Evolutionary conservation across 768 basidiomycete genomes (phyloP).

Genomic region (Lentinula guzmanii): DNA sequence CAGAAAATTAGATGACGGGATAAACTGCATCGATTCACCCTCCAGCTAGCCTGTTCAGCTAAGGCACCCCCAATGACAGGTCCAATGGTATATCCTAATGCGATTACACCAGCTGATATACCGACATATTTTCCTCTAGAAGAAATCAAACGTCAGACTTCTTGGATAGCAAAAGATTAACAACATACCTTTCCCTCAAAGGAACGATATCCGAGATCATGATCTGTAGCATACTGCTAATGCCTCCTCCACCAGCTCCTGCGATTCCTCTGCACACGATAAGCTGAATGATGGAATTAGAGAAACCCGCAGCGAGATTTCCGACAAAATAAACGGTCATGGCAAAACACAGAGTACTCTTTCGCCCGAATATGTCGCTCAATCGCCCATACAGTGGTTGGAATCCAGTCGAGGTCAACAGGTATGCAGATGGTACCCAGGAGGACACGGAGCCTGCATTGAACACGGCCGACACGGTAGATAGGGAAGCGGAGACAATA

Average conservation of each 20-base stretch:
- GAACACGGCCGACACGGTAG: conserved; percentile 62
- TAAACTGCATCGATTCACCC: conserved; percentile 26
- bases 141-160: not conserved
- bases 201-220: conserved; percentile 72
- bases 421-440: conserved; percentile 70
- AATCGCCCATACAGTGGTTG: conserved; percentile 58
- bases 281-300: conserved; percentile 55
- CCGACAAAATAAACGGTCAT: conserved; percentile 62
- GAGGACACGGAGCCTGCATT: conserved; percentile 55
- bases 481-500: conserved; percentile 58
- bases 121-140: conserved; percentile 72
- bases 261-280: conserved; percentile 66
- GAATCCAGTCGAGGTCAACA: conserved; percentile 60
- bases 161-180: too few relatives aligned
- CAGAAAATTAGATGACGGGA: not conserved
- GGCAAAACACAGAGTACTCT: conserved; percentile 43
- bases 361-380: conserved; percentile 65
- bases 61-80: conserved; percentile 64
- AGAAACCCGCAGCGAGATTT: conserved; percentile 58
- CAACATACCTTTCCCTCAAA: conserved; percentile 50
- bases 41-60: conserved; percentile 57
- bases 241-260: conserved; percentile 66
- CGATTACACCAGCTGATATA: conserved; percentile 52
- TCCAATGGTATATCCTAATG: conserved; percentile 59
- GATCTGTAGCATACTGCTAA: conserved; percentile 65